Evolutionary conservation across 176 grass and related monocot species (phyloP), one percentile per base, ranked within the genome.

Genomic region (Secale cereale): DNA sequence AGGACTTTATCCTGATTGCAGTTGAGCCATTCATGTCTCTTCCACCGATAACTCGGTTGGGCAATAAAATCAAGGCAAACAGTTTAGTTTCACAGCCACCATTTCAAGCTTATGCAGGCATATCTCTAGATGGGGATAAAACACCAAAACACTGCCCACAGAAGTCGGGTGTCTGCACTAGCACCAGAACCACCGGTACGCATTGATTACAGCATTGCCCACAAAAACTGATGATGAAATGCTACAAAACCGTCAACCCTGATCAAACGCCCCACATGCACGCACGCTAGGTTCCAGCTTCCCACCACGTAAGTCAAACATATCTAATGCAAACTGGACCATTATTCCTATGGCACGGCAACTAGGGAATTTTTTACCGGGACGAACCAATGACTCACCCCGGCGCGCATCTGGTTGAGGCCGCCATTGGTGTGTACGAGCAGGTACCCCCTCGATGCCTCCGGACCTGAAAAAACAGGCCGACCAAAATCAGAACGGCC

Each of bases 361-460:
- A 40, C 46, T 66, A 54, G 71, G 50, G 19, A 79, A 66, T 30
- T 78, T 68, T 82, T 13, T 1, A 62, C 22, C 26, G 78, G 76
- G 54, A 78, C 29, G 10, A 19, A 39, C 8, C 37, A 54, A 80
- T 65, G 56, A 25, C 71, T 92, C 90, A 98, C 97, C 90, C 97
- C 97, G 45, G 93, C 90, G 32, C 93, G 92, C 97, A 98, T 98
- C 88, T 98, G 97, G 90, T 98, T 98, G 74, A 98, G 91, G 1
- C 97, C 97, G 20, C 97, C 97, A 88, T 98, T 98, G 29, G 97
- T 85, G 90, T 89, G 88, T 16, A 98, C 93, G 16, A 98, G 83
- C 74, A 98, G 74, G 63, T 92, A 98, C 28, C 93, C 91, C 77
- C 75, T 95, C 22, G 97, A 92, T 36, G 68, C 33, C 27, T 33